phyloP scores from a whole-genome alignment of 1,139 yeast species.

The Sugiyamaella xylanicola region DNA sequence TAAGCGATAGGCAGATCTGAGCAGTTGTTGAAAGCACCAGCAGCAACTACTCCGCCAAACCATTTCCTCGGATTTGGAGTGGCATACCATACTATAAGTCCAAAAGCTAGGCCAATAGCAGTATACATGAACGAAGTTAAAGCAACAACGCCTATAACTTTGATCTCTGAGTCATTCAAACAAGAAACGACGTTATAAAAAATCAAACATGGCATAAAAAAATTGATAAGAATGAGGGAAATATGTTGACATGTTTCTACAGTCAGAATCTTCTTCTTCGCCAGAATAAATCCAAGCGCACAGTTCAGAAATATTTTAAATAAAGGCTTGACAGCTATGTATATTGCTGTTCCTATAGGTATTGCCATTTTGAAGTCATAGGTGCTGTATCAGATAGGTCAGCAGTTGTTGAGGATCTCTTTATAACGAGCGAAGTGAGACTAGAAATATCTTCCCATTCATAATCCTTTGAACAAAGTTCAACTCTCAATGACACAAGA shows the following conservation, averaged over 20 bases:
- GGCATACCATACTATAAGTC: conserved; percentile 38
- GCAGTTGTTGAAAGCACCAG: conserved; percentile 64
- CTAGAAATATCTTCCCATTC: neutral
- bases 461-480: no score
- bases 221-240: conserved; percentile 69
- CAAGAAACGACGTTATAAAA: conserved; percentile 75
- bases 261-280: conserved; percentile 61
- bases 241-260: conserved; percentile 69
- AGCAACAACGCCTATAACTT: conserved; percentile 71
- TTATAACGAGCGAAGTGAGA: neutral
- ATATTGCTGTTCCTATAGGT: conserved; percentile 68
- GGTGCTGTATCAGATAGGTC: neutral
- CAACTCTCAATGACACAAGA: no score
- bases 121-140: conserved; percentile 59
- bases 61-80: conserved; percentile 67
- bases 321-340: conserved; percentile 82
- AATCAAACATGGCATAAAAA: conserved; percentile 75
- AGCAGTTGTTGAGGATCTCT: neutral
- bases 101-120: conserved; percentile 38
- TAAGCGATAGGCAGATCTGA: conserved; percentile 91
- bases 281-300: conserved; percentile 66
- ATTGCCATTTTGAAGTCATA: conserved; percentile 12
- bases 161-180: conserved; percentile 70
- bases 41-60: conserved; percentile 75
- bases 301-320: conserved; percentile 80